Conservation (phyloP, 768 basidiomycete species). For the Nidularia pulvinata region DNA sequence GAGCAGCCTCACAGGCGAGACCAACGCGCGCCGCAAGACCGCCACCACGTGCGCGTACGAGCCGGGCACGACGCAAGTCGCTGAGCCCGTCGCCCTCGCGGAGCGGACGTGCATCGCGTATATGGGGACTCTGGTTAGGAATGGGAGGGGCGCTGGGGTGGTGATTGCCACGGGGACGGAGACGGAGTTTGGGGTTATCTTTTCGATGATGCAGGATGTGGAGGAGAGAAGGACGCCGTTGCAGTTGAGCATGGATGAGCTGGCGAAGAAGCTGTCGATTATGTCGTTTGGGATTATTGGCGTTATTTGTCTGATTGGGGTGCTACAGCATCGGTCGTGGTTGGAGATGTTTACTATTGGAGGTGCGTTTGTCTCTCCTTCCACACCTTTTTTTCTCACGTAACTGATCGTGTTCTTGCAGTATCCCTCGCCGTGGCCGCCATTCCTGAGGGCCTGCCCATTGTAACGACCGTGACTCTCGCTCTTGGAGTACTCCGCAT, state of each 20-base stretch:
- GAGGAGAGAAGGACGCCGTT: slow-evolving; percentile 93
- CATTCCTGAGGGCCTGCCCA: slow-evolving; percentile 95
- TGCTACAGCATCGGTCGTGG: slow-evolving; percentile 85
- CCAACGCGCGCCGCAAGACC: slow-evolving; percentile 73
- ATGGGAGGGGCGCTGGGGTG: slow-evolving; percentile 83
- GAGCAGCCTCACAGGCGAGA: slow-evolving; percentile 94
- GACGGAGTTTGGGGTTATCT: slow-evolving; percentile 96
- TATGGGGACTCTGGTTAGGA: slow-evolving; percentile 95
- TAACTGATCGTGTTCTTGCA: slow-evolving; percentile 24
- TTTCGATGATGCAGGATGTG: slow-evolving; percentile 98
- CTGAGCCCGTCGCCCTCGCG: slow-evolving; percentile 61
- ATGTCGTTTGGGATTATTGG: slow-evolving; percentile 96
- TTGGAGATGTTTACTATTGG: slow-evolving; percentile 99
- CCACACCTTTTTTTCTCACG: not conserved
- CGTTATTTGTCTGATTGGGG: slow-evolving; percentile 88
- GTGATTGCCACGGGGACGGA: slow-evolving; percentile 86
- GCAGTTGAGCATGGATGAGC: slow-evolving; percentile 94
- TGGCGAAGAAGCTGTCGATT: slow-evolving; percentile 89
- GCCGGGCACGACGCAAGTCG: slow-evolving; percentile 19
- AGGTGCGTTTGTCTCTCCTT: slow-evolving; percentile 47
- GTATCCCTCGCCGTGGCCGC: slow-evolving; percentile 98
- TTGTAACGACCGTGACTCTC: slow-evolving; percentile 96
- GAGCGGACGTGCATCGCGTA: slow-evolving; percentile 89
- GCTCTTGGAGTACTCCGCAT: slow-evolving; percentile 93
- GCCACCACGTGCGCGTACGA: slow-evolving; percentile 52